Base-by-base conservation (phyloP, 1,139 yeast species). In the Magnusiomyces suaveolens region DNA sequence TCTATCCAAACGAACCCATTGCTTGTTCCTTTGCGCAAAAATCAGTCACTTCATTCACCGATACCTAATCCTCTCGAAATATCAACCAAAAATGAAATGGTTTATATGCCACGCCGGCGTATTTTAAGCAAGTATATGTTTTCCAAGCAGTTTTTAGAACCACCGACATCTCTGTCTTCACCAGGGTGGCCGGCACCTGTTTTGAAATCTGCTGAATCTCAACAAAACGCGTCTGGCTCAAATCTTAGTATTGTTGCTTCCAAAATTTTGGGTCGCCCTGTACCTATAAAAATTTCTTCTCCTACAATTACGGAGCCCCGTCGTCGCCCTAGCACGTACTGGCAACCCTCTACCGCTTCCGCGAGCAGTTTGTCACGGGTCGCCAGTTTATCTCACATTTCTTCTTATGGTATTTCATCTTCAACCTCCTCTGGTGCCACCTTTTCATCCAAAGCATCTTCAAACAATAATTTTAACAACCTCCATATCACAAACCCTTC, bases 1-100 rank as follows among this genome's bases (percentile, higher is more conserved):
- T 33, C 53, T 3, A 43, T 46, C 14, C 57, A 54, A 50, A 54
- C 57, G 1, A 21, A 24, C 23, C 46, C 52, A 10, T 26, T 54
- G n/a, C 24, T 29, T 1, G 47, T 52, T 6, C 52, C 52, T 6
- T 26, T 54, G 21, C 48, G 57, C 26, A 24, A 41, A 18, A 32
- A 6, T 14, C 46, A n/a, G n/a, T n/a, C 36, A 29, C 36, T 29
- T 29, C 12, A 8, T 12, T 6, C 36, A 12, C 36, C 36, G 36
- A 29, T 8, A 29, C 36, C 36, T 8, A 29, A 29, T 29, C 36
- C 6, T 29, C 36, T 29, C 36, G 6, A 8, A 12, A 29, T 29
- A 8, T 12, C 36, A 6, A 12, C 36, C 12, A 29, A 29, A 12
- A 8, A 12, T 29, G 6, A 8, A 29, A 29, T 29, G 36, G 36